These are phyloP conservation scores for Graphium sp. DNA, from an alignment of 2,329 filamentous ascomycete species.

Conservation along the genomic window DNA sequence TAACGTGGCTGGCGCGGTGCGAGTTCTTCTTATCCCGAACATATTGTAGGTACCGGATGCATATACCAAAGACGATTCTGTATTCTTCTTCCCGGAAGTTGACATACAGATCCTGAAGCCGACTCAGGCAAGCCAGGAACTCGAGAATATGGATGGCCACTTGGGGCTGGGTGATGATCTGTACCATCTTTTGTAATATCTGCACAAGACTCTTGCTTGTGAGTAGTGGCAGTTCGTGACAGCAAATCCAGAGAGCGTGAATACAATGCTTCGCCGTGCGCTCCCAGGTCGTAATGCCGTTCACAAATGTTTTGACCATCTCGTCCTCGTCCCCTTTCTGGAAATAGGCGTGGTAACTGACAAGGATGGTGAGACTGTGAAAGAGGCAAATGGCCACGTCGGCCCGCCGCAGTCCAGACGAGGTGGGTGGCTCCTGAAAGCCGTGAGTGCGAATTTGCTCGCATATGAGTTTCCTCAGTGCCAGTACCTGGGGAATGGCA, in stretches of 20 bases:
- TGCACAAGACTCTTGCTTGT: constrained; percentile 73
- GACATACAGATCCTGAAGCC: constrained; percentile 68
- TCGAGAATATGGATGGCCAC: constrained; percentile 92
- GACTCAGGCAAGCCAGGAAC: constrained; percentile 78
- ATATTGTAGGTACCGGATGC: constrained; percentile 82
- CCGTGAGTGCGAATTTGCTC: constrained; percentile 64
- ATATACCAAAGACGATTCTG: constrained; percentile 87
- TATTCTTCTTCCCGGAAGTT: constrained; percentile 88
- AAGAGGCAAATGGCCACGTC: constrained; percentile 84
- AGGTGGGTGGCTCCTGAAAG: constrained; percentile 65
- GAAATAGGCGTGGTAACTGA: constrained; percentile 82
- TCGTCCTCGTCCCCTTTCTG: constrained; percentile 77
- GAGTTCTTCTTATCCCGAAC: constrained; percentile 50
- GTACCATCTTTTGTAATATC: constrained; percentile 84
- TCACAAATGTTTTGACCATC: constrained; percentile 70
- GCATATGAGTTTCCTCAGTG: constrained; percentile 60
- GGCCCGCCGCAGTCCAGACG: constrained; percentile 67
- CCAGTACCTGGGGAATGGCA: constrained; percentile 57
- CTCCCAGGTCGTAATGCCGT: constrained; percentile 71
- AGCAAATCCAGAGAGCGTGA: constrained; percentile 86
- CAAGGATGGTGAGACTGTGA: constrained; percentile 69
- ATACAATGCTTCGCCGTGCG: constrained; percentile 85
- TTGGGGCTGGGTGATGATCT: constrained; percentile 84
- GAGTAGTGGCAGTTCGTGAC: constrained; percentile 79
- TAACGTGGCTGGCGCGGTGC: constrained; percentile 22